These are phyloP conservation scores for Glycine latifolia DNA, from an alignment of 306 rosid genomes.

Conservation along the genomic window DNA sequence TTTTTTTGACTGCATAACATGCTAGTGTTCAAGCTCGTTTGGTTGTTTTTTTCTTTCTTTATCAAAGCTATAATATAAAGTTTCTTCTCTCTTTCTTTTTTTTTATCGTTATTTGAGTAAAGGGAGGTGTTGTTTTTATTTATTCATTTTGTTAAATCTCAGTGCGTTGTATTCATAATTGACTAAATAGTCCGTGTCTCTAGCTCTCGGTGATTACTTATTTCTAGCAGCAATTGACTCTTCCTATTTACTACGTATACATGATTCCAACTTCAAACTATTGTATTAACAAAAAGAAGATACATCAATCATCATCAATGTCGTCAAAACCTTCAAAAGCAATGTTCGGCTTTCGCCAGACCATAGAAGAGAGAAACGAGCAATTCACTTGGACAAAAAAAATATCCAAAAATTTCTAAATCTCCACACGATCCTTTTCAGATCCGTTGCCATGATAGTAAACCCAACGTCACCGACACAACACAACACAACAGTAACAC, in stretches of 20 bases:
- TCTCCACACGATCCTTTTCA: slow-evolving; percentile 24
- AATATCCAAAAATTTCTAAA: neutral
- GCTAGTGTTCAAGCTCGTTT: neutral
- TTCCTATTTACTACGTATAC: neutral
- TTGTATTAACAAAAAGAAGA: slow-evolving; percentile 2
- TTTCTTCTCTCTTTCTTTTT: too few species aligned
- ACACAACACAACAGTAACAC: neutral
- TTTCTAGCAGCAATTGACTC: neutral
- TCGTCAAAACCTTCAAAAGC: slow-evolving; percentile 38
- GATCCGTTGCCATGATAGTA: slow-evolving; percentile 3
- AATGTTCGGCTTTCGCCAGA: slow-evolving; percentile 55
- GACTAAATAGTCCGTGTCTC: neutral
- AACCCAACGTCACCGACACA: slow-evolving; percentile 37
- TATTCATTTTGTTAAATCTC: neutral
- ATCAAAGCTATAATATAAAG: too few species aligned
- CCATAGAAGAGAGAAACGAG: slow-evolving; percentile 31
- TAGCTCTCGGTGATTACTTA: neutral
- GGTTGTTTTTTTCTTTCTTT: neutral
- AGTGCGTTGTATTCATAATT: neutral
- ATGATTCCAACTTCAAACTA: neutral
- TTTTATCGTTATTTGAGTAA: too few species aligned
- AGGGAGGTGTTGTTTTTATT: too few species aligned
- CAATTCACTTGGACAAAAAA: slow-evolving; percentile 18
- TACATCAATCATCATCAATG: neutral
- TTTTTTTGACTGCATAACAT: too few species aligned